Evolutionary conservation across 2,329 filamentous ascomycete genomes (phyloP), one percentile per base, ranked within the genome.

Genomic region (Botrytis deweyae): DNA sequence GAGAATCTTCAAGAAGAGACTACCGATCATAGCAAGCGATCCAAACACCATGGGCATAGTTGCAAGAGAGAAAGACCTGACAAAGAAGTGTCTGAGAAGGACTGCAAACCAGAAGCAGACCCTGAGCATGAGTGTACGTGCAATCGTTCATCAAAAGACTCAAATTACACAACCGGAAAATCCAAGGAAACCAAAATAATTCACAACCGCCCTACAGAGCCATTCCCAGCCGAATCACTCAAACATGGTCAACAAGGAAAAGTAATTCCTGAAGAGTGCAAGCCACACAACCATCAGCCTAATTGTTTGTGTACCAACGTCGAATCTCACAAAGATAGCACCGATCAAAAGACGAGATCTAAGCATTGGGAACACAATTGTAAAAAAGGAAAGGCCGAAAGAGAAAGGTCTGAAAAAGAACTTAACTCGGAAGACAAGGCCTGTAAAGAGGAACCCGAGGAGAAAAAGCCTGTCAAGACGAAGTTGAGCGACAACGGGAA

Each of bases 301-400:
- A n/a, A 44, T 49, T 42, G 18, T 42, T 69, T 42, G n/a, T 69
- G 36, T 42, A 25, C 10, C 8, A 52, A 58, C 10, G 7, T 10
- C 2, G 52, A 18, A 18, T 38, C n/a, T 58, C 16, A 40, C 10
- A 3, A 69, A 25, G 10, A 33, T 22, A 25, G 38, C 18, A 18
- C 7, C 2, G 25, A 58, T 25, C 49, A 69, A 18, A 33, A 22
- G n/a, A 69, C 33, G 25, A 38, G 66, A 58, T 69, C 66, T 29
- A 69, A 69, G 40, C 66, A 69, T 58, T 69, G 66, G 66, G n/a
- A 29, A 4, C 66, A 69, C 49, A 33, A 59, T 33, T 69, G 49
- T 42, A 58, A 10, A 38, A 58, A 22, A 58, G 66, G 66, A 25
- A 69, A 12, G 12, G 55, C 62, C 5, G 63, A 72, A 55, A 55